Conservation (phyloP, 1,284 basidiomycete species). For the Puccinia horiana region DNA sequence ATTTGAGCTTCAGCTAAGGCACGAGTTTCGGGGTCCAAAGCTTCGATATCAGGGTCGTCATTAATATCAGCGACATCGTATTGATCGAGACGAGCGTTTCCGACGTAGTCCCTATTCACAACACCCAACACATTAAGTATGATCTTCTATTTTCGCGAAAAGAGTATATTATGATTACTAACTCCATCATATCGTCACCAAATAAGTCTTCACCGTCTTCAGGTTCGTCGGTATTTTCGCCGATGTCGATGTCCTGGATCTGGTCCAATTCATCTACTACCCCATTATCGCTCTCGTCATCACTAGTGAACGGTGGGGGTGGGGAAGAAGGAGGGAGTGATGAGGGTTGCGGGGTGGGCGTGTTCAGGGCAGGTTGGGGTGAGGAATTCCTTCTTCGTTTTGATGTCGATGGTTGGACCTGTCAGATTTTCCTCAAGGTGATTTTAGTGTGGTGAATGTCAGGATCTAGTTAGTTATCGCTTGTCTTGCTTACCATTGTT, state of each 20-base stretch:
- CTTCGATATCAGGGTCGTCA: constrained; percentile 75
- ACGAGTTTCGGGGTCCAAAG: constrained; percentile 72
- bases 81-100: constrained; percentile 76
- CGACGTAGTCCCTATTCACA: constrained; percentile 75
- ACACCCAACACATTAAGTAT: neutral
- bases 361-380: constrained; percentile 5
- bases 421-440: too few relatives aligned
- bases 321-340: constrained; percentile 49
- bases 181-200: constrained; percentile 75
- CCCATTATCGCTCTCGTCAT: constrained; percentile 42
- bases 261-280: constrained; percentile 65
- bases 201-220: constrained; percentile 90
- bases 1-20: constrained; percentile 84
- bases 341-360: constrained; percentile 34
- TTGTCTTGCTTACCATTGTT: too few relatives aligned
- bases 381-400: constrained; percentile 44
- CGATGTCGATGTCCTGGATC: constrained; percentile 61
- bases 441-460: too few relatives aligned
- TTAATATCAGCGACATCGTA: constrained; percentile 87
- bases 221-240: constrained; percentile 66
- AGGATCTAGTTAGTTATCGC: too few relatives aligned
- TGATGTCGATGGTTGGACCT: constrained; percentile 29
- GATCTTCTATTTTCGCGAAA: neutral
- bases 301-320: constrained; percentile 48
- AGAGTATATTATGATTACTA: constrained; percentile 57